Evolutionary conservation across 352 stramenopile species (phyloP).

Genomic region (Plasmopara muralis): DNA sequence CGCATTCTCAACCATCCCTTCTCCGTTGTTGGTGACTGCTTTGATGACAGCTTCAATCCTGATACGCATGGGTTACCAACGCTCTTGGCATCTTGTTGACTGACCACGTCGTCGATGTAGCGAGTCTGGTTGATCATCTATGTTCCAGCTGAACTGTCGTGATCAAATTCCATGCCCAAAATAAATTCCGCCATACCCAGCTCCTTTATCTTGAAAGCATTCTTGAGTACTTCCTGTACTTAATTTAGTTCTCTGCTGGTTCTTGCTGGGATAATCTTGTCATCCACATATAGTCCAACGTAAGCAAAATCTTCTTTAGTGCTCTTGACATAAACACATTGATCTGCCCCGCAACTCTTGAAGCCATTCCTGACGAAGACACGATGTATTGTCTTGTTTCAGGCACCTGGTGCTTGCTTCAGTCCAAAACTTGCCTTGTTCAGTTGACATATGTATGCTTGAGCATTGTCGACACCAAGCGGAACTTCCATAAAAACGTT

Average conservation of each 20-base stretch:
- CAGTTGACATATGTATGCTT: no score
- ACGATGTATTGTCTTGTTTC: no score
- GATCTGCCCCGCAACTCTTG: background rate
- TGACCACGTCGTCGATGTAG: constrained; percentile 1
- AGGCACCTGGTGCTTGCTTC: no score
- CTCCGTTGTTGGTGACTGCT: background rate
- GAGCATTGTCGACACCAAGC: no score
- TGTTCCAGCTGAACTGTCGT: constrained; percentile 1
- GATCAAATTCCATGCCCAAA: background rate
- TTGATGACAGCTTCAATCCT: background rate
- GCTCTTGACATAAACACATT: constrained; percentile 1
- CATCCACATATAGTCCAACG: constrained; percentile 1
- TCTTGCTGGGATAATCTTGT: background rate
- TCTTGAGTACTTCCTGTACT: constrained; percentile 1
- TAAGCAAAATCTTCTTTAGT: background rate
- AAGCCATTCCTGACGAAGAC: no score
- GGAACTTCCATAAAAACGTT: no score
- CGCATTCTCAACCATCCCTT: background rate
- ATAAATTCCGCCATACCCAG: background rate
- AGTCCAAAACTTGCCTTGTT: background rate
- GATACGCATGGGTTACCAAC: background rate
- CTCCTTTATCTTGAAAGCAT: constrained; percentile 3
- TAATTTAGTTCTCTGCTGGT: background rate
- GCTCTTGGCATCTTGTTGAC: background rate
- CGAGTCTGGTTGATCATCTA: background rate